phyloP scores from a whole-genome alignment of 2,329 filamentous ascomycete species.

The Colletotrichum ledebouriae region DNA sequence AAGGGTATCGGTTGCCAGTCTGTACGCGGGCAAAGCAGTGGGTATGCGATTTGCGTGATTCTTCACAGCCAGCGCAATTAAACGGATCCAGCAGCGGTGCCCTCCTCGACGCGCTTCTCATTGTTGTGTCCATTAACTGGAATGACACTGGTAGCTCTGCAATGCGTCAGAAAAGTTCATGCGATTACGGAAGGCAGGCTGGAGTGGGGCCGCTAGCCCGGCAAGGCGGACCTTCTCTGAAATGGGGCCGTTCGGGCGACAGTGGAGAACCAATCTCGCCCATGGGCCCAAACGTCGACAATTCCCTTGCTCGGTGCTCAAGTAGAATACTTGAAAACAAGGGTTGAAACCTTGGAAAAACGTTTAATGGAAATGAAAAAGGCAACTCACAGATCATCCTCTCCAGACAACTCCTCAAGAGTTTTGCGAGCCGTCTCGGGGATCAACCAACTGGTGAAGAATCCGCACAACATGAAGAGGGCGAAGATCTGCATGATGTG shows the following conservation, averaged over 20 bases:
- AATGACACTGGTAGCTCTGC: constrained; percentile 28
- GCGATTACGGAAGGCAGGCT: too few species aligned
- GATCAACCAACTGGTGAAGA: constrained; percentile 58
- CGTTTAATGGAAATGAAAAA: not conserved
- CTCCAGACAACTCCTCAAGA: constrained; percentile 65
- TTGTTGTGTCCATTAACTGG: constrained; percentile 33
- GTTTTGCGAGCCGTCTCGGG: constrained; percentile 58
- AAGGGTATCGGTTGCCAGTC: constrained; percentile 30
- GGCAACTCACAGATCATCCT: constrained; percentile 40
- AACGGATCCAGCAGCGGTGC: constrained; percentile 24
- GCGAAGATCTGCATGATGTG: constrained; percentile 51
- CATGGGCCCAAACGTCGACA: too few species aligned
- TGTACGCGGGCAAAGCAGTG: constrained; percentile 3
- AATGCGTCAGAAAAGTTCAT: constrained; percentile 2
- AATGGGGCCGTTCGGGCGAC: too few species aligned
- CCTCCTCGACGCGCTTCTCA: constrained; percentile 41
- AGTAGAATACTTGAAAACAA: too few species aligned
- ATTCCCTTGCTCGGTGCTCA: too few species aligned
- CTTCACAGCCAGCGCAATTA: constrained; percentile 2
- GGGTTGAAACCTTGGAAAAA: too few species aligned
- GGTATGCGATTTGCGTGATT: constrained; percentile 1
- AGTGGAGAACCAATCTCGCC: too few species aligned
- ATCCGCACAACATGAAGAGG: constrained; percentile 63
- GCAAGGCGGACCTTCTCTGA: too few species aligned
- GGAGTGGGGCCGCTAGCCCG: too few species aligned